Percentiles rank a stretch among this genome's conserved stretches.
Conservation (phyloP, 1,284 basidiomycete species). For the Cryptococcus neoformans region DNA sequence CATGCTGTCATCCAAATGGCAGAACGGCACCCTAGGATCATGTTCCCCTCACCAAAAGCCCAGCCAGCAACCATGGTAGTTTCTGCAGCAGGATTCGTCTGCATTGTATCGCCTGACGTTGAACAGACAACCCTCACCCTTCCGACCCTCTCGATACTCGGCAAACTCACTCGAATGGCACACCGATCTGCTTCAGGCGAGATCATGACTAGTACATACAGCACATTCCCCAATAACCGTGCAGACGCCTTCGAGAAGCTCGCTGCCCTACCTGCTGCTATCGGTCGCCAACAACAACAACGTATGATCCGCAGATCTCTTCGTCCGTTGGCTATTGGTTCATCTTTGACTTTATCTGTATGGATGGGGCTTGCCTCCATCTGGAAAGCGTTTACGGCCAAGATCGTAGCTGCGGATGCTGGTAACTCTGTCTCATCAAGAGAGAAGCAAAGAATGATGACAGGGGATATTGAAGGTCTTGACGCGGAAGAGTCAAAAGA, state of each 20-base stretch:
- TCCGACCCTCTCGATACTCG: constrained; percentile 24
- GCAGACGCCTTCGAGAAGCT: constrained; percentile 23
- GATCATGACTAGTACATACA: constrained; percentile 2
- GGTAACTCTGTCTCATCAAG: constrained; percentile 16
- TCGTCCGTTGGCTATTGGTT: constrained; percentile 14
- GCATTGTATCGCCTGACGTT: constrained; percentile 29
- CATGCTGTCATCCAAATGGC: constrained; percentile 17
- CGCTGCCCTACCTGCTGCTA: constrained; percentile 23
- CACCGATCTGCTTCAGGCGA: constrained; percentile 14
- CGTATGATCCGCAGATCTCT: constrained; percentile 34
- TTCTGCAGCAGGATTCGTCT: constrained; percentile 26
- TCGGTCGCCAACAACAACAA: constrained; percentile 43
- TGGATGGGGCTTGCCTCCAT: constrained; percentile 30
- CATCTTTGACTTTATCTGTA: constrained; percentile 19
- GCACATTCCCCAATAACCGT: constrained; percentile 1
- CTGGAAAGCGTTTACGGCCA: constrained; percentile 22
- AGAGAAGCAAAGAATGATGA: constrained; percentile 27
- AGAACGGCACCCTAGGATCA: constrained; percentile 13
- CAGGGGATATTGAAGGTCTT: constrained; percentile 38
- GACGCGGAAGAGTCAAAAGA: constrained; percentile 64
- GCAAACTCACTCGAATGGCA: constrained; percentile 24
- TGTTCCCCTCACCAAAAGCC: constrained; percentile 23
- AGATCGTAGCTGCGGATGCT: constrained; percentile 29
- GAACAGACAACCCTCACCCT: constrained; percentile 30
- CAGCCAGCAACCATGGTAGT: constrained; percentile 25